Evolutionary conservation across 495 filamentous ascomycete species (phyloP).

Genomic region (Pyronema domesticum): DNA sequence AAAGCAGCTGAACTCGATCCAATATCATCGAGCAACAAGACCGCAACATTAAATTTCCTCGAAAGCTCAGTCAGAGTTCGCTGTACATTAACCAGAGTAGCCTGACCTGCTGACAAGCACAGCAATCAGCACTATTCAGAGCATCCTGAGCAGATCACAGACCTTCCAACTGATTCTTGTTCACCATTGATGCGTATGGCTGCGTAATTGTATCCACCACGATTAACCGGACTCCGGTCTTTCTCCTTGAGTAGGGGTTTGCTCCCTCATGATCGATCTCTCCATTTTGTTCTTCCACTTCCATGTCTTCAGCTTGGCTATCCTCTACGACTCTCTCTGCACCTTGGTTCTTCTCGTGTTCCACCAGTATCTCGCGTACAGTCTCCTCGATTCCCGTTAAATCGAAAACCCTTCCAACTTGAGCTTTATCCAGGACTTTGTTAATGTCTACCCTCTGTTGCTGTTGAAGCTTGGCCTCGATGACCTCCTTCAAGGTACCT

Average conservation of each 20-base stretch:
- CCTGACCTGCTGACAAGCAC: constrained; percentile 3
- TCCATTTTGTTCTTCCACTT: neutral
- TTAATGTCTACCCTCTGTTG: constrained; percentile 2
- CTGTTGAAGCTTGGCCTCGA: constrained; percentile 5
- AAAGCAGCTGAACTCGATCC: neutral
- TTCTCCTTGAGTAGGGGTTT: neutral
- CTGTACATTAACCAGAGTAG: constrained; percentile 4
- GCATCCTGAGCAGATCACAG: neutral
- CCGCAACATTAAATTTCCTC: neutral
- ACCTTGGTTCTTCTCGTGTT: neutral
- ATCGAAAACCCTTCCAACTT: constrained; percentile 23
- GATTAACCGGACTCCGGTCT: constrained; percentile 7
- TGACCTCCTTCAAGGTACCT: constrained; percentile 9
- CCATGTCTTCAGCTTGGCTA: neutral
- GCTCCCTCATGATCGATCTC: neutral
- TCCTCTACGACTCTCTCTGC: neutral
- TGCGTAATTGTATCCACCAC: constrained; percentile 16
- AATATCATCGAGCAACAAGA: neutral
- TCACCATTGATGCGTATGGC: constrained; percentile 10
- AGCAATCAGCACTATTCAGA: constrained; percentile 5
- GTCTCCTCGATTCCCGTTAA: constrained; percentile 21
- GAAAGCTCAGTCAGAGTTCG: constrained; percentile 5
- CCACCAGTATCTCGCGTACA: constrained; percentile 16
- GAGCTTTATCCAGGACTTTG: constrained; percentile 18
- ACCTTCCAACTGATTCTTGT: constrained; percentile 12